These are phyloP conservation scores for Candida fluviatilis DNA, from an alignment of 805 yeast species.

Conservation along the genomic window DNA sequence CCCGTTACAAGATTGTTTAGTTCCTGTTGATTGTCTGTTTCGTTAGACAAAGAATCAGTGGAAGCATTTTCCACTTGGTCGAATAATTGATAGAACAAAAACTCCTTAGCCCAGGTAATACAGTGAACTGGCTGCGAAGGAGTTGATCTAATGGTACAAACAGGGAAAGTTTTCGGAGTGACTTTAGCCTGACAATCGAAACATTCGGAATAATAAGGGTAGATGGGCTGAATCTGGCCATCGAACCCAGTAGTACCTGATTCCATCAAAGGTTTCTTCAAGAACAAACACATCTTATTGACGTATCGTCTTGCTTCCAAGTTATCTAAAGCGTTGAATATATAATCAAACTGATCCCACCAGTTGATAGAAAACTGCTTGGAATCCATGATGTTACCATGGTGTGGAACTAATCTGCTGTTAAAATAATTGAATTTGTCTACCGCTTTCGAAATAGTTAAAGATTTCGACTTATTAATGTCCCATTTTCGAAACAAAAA, in stretches of 20 bases:
- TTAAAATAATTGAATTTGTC: slow-evolving; percentile 57
- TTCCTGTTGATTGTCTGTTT: slow-evolving; percentile 53
- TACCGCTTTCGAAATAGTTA: slow-evolving; percentile 83
- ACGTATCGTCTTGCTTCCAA: slow-evolving; percentile 89
- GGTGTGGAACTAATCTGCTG: slow-evolving; percentile 69
- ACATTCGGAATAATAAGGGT: slow-evolving; percentile 81
- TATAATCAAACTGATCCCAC: slow-evolving; percentile 67
- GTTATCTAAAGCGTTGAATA: slow-evolving; percentile 92
- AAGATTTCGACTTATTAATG: slow-evolving; percentile 82
- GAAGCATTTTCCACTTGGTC: slow-evolving; percentile 39
- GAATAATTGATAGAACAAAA: slow-evolving; percentile 77
- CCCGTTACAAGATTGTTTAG: slow-evolving; percentile 62
- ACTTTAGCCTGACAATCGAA: slow-evolving; percentile 88
- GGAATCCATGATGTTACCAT: slow-evolving; percentile 83
- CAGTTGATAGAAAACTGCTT: slow-evolving; percentile 66
- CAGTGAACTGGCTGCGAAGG: slow-evolving; percentile 97
- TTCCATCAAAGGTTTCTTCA: slow-evolving; percentile 77
- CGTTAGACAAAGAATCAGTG: slow-evolving; percentile 19
- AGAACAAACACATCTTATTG: slow-evolving; percentile 72
- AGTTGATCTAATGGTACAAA: slow-evolving; percentile 93
- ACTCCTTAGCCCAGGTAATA: slow-evolving; percentile 96
- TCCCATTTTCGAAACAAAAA: slow-evolving; percentile 86
- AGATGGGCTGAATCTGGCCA: slow-evolving; percentile 92
- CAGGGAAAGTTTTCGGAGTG: slow-evolving; percentile 88
- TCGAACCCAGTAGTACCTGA: slow-evolving; percentile 93